Conservation (phyloP, 768 basidiomycete genomes). For the Filobasidium wieringae region DNA sequence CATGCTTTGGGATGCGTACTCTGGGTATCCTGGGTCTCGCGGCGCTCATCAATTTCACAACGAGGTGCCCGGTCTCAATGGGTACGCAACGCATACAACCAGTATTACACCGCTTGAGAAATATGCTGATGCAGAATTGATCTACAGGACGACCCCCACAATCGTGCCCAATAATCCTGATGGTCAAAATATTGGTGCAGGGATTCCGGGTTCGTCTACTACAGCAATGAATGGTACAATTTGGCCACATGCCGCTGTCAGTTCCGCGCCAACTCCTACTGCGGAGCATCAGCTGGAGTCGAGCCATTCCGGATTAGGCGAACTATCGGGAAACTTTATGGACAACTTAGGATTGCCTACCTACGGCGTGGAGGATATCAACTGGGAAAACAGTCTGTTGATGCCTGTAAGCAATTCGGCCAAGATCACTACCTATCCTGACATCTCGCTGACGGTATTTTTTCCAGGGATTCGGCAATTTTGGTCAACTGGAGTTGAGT, state of each 20-base stretch:
- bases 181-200: not conserved
- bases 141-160: not conserved
- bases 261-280: not conserved
- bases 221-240: not conserved
- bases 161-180: not conserved
- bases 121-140: not conserved
- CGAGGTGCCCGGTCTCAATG: not conserved
- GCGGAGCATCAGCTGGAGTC: not conserved
- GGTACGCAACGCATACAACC: not conserved
- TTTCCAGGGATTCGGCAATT: slow-evolving; percentile 10
- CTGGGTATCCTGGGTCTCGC: not conserved
- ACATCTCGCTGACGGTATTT: not conserved
- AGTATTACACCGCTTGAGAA: not conserved
- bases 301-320: not conserved
- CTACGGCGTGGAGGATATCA: slow-evolving; percentile 9
- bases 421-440: not conserved
- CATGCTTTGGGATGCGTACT: not conserved
- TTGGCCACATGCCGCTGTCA: slow-evolving; percentile 5
- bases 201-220: not conserved
- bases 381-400: slow-evolving; percentile 14
- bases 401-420: slow-evolving; percentile 6
- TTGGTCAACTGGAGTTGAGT: slow-evolving; percentile 14
- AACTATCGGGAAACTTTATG: not conserved
- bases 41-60: too few species aligned
- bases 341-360: not conserved